phyloP scores from a whole-genome alignment of 768 basidiomycete genomes.

The Rhodosporidiobolus sp. region DNA sequence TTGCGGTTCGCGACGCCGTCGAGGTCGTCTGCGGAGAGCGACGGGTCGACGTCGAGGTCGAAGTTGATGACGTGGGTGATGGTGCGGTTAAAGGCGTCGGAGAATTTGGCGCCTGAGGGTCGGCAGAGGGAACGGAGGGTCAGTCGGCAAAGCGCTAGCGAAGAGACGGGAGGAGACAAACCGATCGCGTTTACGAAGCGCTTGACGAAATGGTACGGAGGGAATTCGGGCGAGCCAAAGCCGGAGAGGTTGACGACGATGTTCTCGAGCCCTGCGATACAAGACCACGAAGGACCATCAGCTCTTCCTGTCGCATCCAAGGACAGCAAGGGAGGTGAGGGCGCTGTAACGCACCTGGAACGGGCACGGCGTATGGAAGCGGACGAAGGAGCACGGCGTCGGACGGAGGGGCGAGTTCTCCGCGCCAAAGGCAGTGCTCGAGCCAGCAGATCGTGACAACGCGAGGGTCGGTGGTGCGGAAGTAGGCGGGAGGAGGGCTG shows the following conservation, averaged over 20 bases:
- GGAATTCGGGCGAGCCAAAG: background rate
- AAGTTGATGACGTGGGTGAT: constrained; percentile 21
- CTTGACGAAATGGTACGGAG: constrained; percentile 9
- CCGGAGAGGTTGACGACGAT: constrained; percentile 19
- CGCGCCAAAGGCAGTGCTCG: constrained; percentile 30
- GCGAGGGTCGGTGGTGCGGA: constrained; percentile 2
- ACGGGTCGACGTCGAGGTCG: constrained; percentile 1
- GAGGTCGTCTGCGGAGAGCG: background rate
- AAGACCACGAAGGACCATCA: too few relatives aligned
- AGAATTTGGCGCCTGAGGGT: constrained; percentile 7
- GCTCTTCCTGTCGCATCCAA: too few relatives aligned
- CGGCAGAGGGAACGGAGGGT: too few relatives aligned
- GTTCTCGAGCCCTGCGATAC: background rate
- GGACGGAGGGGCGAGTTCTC: background rate
- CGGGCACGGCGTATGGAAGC: constrained; percentile 18
- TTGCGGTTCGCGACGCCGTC: background rate
- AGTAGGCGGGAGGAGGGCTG: constrained; percentile 2
- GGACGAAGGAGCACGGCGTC: constrained; percentile 29
- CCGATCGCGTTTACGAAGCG: constrained; percentile 15
- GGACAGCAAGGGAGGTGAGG: too few relatives aligned
- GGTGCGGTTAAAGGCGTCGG: background rate
- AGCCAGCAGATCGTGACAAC: constrained; percentile 34
- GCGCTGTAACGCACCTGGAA: constrained; percentile 6
- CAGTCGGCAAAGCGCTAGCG: too few relatives aligned
- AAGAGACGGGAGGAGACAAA: too few relatives aligned